Conservation (phyloP, 2,329 filamentous ascomycete species). For the Sarocladium strictum region DNA sequence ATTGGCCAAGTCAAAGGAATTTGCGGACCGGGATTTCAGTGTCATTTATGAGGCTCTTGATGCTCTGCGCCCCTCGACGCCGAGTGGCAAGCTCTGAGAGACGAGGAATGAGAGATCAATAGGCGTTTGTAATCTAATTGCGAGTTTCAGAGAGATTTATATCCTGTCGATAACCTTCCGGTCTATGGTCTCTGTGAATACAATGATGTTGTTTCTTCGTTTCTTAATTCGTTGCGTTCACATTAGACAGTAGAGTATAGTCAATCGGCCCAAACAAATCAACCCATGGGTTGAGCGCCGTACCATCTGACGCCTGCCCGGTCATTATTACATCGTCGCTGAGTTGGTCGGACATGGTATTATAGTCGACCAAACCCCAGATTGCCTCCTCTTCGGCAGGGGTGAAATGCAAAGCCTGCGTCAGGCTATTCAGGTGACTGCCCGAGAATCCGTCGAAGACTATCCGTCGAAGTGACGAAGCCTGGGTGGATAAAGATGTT, state of each 20-base stretch:
- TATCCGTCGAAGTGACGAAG: not conserved
- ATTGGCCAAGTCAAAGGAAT: not conserved
- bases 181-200: too few species aligned
- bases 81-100: not conserved
- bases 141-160: too few species aligned
- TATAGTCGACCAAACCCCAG: not conserved
- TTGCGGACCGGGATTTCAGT: not conserved
- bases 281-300: not conserved
- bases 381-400: not conserved
- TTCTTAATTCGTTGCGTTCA: not conserved
- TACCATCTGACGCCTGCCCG: not conserved
- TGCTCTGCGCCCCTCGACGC: not conserved
- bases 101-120: too few species aligned
- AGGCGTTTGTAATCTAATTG: too few species aligned
- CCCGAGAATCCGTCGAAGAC: not conserved
- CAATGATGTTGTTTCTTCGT: too few species aligned
- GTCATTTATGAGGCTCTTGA: not conserved
- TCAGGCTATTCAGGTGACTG: not conserved
- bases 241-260: not conserved
- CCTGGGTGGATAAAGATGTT: not conserved
- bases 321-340: not conserved
- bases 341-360: not conserved
- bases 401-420: not conserved
- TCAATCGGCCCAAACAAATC: not conserved
- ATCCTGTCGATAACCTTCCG: too few species aligned